A percentile compares a stretch with the other conserved stretches of the same genome.
Conservation (phyloP, 306 rosid genomes). For the Betula pendula region DNA sequence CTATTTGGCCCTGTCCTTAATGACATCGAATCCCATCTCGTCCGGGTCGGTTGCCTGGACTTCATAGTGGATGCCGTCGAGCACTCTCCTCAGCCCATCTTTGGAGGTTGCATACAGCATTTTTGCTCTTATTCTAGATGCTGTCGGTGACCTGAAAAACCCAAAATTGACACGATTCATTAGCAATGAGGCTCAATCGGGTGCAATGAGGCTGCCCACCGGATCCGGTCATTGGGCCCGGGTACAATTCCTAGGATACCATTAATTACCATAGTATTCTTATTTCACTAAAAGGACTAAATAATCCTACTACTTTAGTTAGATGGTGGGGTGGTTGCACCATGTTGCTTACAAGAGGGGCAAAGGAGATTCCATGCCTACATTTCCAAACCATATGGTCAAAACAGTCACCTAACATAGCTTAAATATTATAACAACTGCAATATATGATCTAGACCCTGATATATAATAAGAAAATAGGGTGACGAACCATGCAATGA, state of each 20-base stretch:
- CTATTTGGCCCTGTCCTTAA: conserved; percentile 59
- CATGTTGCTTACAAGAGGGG: background rate
- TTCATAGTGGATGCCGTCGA: conserved; percentile 90
- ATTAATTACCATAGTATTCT: background rate
- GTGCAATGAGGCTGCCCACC: too few species aligned
- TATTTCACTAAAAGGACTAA: background rate
- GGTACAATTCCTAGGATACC: background rate
- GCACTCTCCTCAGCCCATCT: conserved; percentile 87
- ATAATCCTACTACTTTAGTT: background rate
- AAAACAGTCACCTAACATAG: background rate
- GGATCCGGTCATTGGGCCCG: background rate
- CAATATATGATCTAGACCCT: background rate
- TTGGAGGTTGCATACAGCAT: conserved; percentile 94
- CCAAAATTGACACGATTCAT: background rate
- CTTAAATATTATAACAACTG: background rate
- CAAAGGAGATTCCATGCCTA: background rate
- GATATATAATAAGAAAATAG: background rate
- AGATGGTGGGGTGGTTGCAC: background rate
- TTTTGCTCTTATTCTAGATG: conserved; percentile 93
- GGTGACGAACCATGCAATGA: conserved; percentile 76
- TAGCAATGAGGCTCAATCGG: too few species aligned
- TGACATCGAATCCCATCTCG: conserved; percentile 94
- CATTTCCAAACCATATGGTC: background rate
- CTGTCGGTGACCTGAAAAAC: conserved; percentile 79
- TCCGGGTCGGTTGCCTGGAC: conserved; percentile 95